These are phyloP conservation scores for Aegilops umbellulata DNA, from an alignment of 176 grass and related monocot genomes.

Conservation along the genomic window DNA sequence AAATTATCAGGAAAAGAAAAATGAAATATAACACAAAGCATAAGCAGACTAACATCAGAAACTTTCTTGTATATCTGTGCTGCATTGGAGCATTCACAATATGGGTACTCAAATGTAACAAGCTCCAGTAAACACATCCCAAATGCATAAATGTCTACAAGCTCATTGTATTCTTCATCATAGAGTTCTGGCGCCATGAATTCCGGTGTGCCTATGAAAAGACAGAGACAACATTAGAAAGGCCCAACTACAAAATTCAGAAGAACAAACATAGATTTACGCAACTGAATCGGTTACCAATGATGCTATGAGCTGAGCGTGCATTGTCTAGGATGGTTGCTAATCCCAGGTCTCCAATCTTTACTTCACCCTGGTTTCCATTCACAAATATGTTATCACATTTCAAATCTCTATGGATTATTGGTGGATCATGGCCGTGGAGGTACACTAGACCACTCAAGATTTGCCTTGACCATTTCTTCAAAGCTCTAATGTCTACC, in stretches of 20 bases:
- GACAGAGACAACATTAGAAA: constrained; percentile 19
- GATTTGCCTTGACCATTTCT: constrained; percentile 87
- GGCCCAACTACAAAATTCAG: not conserved
- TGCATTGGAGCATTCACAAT: constrained; percentile 78
- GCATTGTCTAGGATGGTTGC: constrained; percentile 70
- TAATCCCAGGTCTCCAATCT: constrained; percentile 83
- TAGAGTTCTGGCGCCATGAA: constrained; percentile 90
- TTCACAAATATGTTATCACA: constrained; percentile 88
- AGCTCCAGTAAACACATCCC: constrained; percentile 87
- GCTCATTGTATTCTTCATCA: constrained; percentile 78
- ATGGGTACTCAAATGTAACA: constrained; percentile 83
- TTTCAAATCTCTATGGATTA: constrained; percentile 77
- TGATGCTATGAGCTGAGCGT: constrained; percentile 74
- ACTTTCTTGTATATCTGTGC: constrained; percentile 87
- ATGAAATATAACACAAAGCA: not conserved
- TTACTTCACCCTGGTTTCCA: constrained; percentile 80
- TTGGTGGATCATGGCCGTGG: constrained; percentile 75
- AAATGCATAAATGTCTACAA: constrained; percentile 81
- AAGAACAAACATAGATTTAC: not conserved
- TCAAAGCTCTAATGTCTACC: constrained; percentile 73
- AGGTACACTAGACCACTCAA: constrained; percentile 76
- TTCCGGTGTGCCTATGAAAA: constrained; percentile 62
- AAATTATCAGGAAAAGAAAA: not conserved
- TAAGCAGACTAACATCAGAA: constrained; percentile 44
- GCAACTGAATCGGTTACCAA: constrained; percentile 41